phyloP scores from a whole-genome alignment of 2,329 filamentous ascomycete species.

The Sporothrix globosa region DNA sequence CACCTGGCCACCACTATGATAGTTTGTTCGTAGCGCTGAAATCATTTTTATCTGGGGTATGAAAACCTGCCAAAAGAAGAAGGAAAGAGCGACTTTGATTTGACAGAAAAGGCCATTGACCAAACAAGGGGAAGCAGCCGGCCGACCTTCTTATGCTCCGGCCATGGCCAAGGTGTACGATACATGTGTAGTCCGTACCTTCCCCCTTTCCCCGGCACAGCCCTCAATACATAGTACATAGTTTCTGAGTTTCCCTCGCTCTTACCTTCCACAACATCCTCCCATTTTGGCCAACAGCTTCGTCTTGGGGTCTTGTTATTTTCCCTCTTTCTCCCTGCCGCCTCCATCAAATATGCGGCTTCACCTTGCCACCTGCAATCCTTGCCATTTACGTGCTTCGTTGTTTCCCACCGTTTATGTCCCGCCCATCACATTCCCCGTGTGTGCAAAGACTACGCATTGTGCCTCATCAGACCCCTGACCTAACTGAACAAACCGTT shows the following conservation, averaged over 20 bases:
- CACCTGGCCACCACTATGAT: neutral
- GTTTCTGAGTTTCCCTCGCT: constrained; percentile 3
- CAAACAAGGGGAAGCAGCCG: constrained; percentile 23
- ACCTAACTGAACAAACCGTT: neutral
- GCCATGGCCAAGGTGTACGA: neutral
- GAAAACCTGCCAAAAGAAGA: neutral
- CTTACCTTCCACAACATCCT: neutral
- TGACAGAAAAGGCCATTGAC: neutral
- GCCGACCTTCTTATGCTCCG: neutral
- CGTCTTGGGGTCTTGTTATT: neutral
- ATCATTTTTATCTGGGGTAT: neutral
- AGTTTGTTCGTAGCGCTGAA: neutral
- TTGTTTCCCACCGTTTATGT: neutral
- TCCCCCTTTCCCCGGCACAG: constrained; percentile 5
- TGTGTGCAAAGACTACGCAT: neutral
- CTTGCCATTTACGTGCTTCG: neutral
- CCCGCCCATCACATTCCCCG: neutral
- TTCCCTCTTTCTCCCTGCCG: neutral
- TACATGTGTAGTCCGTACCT: neutral
- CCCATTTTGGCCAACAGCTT: neutral
- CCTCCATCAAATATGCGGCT: neutral
- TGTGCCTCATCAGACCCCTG: neutral
- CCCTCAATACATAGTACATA: neutral
- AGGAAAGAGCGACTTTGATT: neutral
- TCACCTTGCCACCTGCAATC: constrained; percentile 1